phyloP scores from a whole-genome alignment of 2,329 filamentous ascomycete species.

The Colletotrichum sp. region DNA sequence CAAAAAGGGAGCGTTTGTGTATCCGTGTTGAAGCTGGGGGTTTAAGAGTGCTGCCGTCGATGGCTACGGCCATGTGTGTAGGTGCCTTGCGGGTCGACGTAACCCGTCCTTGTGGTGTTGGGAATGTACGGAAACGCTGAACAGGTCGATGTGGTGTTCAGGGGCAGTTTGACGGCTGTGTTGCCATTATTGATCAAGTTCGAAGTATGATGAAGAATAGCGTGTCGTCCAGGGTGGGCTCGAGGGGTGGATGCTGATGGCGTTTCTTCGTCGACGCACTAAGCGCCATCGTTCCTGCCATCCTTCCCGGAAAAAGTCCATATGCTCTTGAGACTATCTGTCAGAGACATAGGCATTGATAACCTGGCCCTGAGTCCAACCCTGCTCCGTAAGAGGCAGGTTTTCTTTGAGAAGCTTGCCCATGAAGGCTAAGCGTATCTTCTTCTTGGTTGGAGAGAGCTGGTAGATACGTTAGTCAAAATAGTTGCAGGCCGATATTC shows the following conservation, averaged over 20 bases:
- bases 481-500: neutral
- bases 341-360: constrained; percentile 77
- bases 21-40: neutral
- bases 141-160: neutral
- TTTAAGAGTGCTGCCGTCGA: neutral
- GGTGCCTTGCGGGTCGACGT: neutral
- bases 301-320: neutral
- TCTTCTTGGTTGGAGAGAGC: constrained; percentile 61
- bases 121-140: neutral
- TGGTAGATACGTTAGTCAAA: constrained; percentile 31
- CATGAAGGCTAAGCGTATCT: constrained; percentile 77
- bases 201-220: neutral
- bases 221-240: neutral
- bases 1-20: neutral
- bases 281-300: neutral
- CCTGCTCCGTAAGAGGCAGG: constrained; percentile 68
- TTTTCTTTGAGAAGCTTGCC: constrained; percentile 79
- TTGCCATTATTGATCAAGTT: neutral
- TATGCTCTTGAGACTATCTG: constrained; percentile 34
- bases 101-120: neutral
- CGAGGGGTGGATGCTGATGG: neutral
- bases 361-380: constrained; percentile 77
- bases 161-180: neutral
- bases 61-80: neutral
- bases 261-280: neutral